Evolutionary conservation across 169 alveolate genomes (phyloP), one percentile per base, ranked within the genome.

Genomic region (Plasmodium cynomolgi): DNA sequence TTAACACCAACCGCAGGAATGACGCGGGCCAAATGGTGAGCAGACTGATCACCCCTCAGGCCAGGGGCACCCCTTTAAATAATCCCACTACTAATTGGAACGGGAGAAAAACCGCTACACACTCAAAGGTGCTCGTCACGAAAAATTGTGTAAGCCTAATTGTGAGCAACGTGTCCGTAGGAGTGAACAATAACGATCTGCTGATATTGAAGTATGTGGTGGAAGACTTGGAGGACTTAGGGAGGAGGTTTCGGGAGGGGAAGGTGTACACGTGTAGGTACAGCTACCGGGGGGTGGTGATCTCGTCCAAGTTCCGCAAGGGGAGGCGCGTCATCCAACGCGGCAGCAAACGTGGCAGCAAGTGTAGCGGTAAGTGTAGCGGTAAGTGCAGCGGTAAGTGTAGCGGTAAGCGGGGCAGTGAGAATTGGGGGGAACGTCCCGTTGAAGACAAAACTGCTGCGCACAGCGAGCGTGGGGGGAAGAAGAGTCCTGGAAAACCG

Each of bases 281-380:
- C 71, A 86, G 58, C 13, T 77, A 86, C 68, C 39, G 81, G 3
- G 80, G 47, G 34, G 85, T 86, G 39, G 37, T 77, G 9, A 86
- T 86, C 15, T 86, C 93, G 5, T 86, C 93, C 20, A 86, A 86
- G 20, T 86, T 86, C 81, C 74, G 54, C 47, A 84, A 73, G 34
- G 79, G 54, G 8, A 26, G n/a, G 17, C 33, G 79, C 23, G 26
- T 13, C 4, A n/a, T 17, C 29, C 1, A 3, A 13, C 1, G 4
- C 5, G 33, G 29, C 5, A 15, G 8, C 0, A n/a, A 15, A 0
- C 8, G 74, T 58, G 74, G 8, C 2, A 58, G 1, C 4, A 58
- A 58, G 33, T 8, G 6, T 5, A 11, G 74, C 11, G 11, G 0
- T 3, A 58, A 58, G 29, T 15, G 17, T 44, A 7, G 23, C 0